Conservation (phyloP, 495 filamentous ascomycete species). For the Penicillium daleae region DNA sequence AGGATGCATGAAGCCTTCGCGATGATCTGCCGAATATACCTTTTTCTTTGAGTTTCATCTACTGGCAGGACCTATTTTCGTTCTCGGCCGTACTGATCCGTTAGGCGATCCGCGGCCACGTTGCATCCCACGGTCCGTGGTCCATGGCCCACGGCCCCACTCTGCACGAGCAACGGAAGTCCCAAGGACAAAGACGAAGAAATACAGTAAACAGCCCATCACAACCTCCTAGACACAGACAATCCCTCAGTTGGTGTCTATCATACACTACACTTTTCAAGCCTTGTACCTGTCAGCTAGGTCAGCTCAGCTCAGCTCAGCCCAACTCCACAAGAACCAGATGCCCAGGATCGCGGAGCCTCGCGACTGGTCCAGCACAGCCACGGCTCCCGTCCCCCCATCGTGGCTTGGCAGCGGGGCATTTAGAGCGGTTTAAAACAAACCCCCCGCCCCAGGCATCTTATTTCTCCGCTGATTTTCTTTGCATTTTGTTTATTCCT, state of each 20-base stretch:
- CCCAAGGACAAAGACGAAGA: too few relatives aligned
- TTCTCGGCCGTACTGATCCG: neutral
- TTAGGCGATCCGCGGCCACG: slow-evolving; percentile 3
- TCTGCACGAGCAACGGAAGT: neutral
- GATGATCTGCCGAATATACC: neutral
- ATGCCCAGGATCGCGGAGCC: neutral
- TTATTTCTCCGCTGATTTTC: slow-evolving; percentile 11
- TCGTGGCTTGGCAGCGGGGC: slow-evolving; percentile 34
- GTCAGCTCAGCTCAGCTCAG: neutral
- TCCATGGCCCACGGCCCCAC: neutral
- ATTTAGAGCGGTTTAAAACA: slow-evolving; percentile 24
- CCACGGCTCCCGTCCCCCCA: slow-evolving; percentile 23
- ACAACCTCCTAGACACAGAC: neutral
- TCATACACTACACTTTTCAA: neutral
- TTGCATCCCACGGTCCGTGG: too few relatives aligned
- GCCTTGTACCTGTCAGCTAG: neutral
- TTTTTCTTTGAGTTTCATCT: neutral
- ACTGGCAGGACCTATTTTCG: neutral
- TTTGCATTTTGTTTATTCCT: slow-evolving; percentile 8
- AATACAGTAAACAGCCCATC: neutral
- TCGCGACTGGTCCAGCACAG: slow-evolving; percentile 17
- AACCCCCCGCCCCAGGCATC: slow-evolving; percentile 20
- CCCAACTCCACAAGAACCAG: neutral
- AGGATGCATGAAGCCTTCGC: neutral
- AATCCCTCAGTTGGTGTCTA: neutral